Conservation (phyloP, 2,329 filamentous ascomycete species). For the Arthrinium phaeospermum region DNA sequence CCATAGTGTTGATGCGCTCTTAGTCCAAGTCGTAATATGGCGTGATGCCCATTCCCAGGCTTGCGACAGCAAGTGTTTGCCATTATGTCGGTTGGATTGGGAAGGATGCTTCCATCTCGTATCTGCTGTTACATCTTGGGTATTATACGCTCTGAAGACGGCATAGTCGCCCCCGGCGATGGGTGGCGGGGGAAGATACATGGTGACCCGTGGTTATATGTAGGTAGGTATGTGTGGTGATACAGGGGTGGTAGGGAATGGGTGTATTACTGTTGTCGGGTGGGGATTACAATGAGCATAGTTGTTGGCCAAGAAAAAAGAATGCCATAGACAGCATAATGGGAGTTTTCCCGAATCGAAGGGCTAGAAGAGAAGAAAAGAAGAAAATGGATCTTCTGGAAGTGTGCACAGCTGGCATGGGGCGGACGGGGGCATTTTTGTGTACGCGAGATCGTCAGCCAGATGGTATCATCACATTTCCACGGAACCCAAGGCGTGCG, state of each 20-base stretch:
- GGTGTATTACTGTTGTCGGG: not conserved
- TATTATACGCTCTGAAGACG: not conserved
- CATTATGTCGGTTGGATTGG: not conserved
- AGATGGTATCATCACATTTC: not conserved
- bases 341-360: not conserved
- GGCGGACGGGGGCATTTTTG: not conserved
- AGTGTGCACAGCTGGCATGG: not conserved
- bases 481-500: not conserved
- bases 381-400: not conserved
- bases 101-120: not conserved
- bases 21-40: not conserved
- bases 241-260: not conserved
- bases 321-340: slow-evolving; percentile 4
- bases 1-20: not conserved
- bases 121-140: not conserved
- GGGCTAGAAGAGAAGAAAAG: not conserved
- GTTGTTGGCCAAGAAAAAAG: not conserved
- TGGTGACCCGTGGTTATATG: not conserved
- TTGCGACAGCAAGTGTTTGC: not conserved
- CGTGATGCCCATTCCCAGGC: not conserved
- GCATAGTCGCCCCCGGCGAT: not conserved
- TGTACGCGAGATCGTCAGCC: not conserved
- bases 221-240: not conserved
- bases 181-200: not conserved
- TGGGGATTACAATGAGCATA: not conserved